Evolutionary conservation across 257 asterid genomes (phyloP).

Genomic region (Gentiana straminea): DNA sequence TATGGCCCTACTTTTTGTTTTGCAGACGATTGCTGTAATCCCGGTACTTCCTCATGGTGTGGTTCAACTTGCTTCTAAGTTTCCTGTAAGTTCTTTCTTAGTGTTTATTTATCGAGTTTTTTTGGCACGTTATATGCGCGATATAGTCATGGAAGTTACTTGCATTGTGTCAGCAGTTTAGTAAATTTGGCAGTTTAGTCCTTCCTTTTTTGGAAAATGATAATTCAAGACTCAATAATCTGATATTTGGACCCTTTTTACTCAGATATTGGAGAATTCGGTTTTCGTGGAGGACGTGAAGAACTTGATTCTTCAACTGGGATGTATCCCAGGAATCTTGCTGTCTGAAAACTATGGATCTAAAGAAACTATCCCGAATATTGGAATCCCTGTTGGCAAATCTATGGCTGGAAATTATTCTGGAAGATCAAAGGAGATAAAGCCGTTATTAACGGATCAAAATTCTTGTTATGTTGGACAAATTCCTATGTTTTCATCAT

Average conservation of each 20-base stretch:
- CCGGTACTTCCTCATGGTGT: constrained; percentile 95
- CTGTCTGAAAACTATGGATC: constrained; percentile 35
- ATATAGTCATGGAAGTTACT: not conserved
- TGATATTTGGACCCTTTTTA: constrained; percentile 2
- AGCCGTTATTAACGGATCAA: constrained; percentile 16
- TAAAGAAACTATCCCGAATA: constrained; percentile 28
- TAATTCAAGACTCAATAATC: too few relatives aligned
- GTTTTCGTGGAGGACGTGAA: constrained; percentile 55
- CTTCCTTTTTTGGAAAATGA: too few relatives aligned
- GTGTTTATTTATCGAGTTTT: too few relatives aligned
- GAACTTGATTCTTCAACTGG: constrained; percentile 50
- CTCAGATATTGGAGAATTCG: constrained; percentile 61
- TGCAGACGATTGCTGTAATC: constrained; percentile 76
- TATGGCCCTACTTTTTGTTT: not conserved
- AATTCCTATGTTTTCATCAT: constrained; percentile 23
- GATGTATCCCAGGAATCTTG: constrained; percentile 49
- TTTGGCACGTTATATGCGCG: too few relatives aligned
- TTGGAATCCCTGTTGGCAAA: constrained; percentile 31
- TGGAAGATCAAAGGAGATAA: constrained; percentile 17
- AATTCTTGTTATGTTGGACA: constrained; percentile 16
- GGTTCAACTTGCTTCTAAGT: constrained; percentile 75
- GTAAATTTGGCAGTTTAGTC: not conserved
- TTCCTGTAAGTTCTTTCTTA: constrained; percentile 27
- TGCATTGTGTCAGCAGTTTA: not conserved
- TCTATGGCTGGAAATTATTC: constrained; percentile 18